Percentiles rank a stretch among this genome's conserved stretches.
Conservation (phyloP, 805 yeast genomes). For the Suhomyces sp. region DNA sequence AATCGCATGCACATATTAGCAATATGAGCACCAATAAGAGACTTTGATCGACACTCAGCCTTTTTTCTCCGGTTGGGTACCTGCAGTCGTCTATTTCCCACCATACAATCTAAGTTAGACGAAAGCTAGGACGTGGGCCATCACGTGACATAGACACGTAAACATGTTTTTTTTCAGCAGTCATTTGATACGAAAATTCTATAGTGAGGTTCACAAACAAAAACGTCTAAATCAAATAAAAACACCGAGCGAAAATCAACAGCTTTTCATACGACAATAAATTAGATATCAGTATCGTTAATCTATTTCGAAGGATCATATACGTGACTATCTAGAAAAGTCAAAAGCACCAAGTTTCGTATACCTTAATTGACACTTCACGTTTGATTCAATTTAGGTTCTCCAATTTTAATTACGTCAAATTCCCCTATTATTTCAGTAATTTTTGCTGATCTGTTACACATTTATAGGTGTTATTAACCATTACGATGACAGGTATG, state of each 20-base stretch:
- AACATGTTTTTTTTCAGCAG: background rate
- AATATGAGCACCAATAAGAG: background rate
- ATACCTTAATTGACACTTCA: background rate
- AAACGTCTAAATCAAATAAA: slow-evolving; percentile 1
- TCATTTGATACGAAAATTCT: background rate
- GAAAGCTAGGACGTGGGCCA: background rate
- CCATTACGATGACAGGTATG: slow-evolving; percentile 3
- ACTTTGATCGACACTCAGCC: background rate
- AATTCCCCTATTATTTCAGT: background rate
- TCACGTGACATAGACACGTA: background rate
- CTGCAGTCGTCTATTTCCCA: background rate
- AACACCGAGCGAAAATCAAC: background rate
- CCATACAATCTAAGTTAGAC: background rate
- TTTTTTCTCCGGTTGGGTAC: background rate
- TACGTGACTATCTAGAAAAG: background rate
- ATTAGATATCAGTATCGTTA: background rate
- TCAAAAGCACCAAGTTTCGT: background rate
- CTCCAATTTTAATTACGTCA: background rate
- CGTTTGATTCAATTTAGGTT: background rate
- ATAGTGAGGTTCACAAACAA: background rate
- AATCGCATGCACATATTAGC: background rate
- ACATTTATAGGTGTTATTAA: background rate
- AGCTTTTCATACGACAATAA: background rate
- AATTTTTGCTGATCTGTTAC: background rate
- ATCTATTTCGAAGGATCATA: background rate